Base-by-base conservation (phyloP, 75 land plant genomes). In the Larix kaempferi region DNA sequence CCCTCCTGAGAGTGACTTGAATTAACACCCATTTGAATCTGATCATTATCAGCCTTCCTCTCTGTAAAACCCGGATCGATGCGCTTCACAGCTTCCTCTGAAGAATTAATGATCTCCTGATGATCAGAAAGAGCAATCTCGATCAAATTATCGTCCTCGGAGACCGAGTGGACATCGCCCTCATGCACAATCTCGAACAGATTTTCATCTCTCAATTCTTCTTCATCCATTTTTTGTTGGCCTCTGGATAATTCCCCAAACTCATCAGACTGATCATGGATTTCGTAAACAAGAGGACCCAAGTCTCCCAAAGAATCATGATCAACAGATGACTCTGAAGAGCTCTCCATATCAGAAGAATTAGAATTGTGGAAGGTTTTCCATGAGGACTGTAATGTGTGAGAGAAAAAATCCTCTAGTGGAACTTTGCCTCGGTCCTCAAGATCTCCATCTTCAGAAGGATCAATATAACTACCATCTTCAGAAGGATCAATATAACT, bases 121-220 rank as follows among this genome's bases (percentile, higher is more conserved):
- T 65, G 69, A 33, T 65, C 69, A 65, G 69, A 65, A 65, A 65
- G 41, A 65, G 39, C 39, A 65, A 65, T 65, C 69, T 65, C 69
- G 35, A 65, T 65, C 39, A 65, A 65, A 33, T 65, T 65, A 16
- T 65, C 69, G 29, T 65, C 69, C 35, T 65, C 69, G 3, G 41
- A 33, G 39, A 65, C 35, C 21, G 69, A 65, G 10, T 65, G 69
- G 35, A 37, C 69, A 65, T 65, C 69, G 8, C 69, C 69, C 35
- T 7, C 69, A 65, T 65, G 21, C 69, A 65, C 69, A 25, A 65
- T 65, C 69, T 65, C 69, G 17, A 65, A 65, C 69, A 65, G 69
- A 19, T 37, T 65, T 65, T 65, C 69, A 29, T 65, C 35, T 13
- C 17, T 37, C 39, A 49, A 49, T 8, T 65, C 69, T 65, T 19